Conservation (phyloP, 306 rosid species). For the Ceratonia siliqua region DNA sequence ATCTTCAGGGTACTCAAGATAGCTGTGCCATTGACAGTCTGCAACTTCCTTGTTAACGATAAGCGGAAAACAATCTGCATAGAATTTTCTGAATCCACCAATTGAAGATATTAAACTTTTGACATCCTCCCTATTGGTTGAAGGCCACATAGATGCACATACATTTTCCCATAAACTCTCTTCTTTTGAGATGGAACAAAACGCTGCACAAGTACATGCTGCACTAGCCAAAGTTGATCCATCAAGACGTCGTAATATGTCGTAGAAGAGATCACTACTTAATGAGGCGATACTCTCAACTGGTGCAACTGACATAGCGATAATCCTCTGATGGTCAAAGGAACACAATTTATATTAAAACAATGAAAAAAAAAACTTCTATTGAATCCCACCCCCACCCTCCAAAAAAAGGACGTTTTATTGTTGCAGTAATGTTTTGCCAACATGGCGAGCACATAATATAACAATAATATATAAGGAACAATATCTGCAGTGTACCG, state of each 20-base stretch:
- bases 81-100: constrained; percentile 88
- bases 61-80: constrained; percentile 90
- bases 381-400: background rate
- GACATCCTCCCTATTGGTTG: constrained; percentile 82
- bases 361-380: background rate
- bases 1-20: constrained; percentile 71
- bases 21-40: constrained; percentile 52
- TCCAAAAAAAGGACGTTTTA: background rate
- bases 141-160: constrained; percentile 88
- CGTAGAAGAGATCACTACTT: constrained; percentile 79
- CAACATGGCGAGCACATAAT: background rate
- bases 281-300: constrained; percentile 58
- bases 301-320: constrained; percentile 52
- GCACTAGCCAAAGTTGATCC: constrained; percentile 81
- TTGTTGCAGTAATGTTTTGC: constrained; percentile 11
- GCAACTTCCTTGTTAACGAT: constrained; percentile 69
- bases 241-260: constrained; percentile 81
- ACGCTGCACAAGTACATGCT: constrained; percentile 80
- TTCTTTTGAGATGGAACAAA: constrained; percentile 80
- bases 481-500: background rate
- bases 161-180: constrained; percentile 88
- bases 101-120: constrained; percentile 65
- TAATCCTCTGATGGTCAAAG: constrained; percentile 40
- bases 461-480: background rate
- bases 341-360: constrained; percentile 27